Base-by-base conservation (phyloP, 1,284 basidiomycete genomes). In the Rhodotorula sp. region DNA sequence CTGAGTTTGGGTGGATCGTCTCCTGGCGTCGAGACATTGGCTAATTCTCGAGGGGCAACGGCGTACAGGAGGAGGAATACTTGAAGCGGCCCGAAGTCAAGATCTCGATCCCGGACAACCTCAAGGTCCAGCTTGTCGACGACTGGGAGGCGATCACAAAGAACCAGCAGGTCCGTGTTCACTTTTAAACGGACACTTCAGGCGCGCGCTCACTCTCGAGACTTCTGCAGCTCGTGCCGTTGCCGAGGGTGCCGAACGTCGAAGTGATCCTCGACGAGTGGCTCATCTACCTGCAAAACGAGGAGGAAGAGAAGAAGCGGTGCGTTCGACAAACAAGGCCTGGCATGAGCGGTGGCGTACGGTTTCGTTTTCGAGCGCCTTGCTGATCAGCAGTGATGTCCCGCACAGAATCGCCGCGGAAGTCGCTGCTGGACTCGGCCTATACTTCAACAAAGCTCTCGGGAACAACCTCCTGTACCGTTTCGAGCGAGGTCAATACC, bases 141-240 rank as follows among this genome's bases (percentile, higher is more conserved):
- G 97, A 99, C 79, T 99, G 96, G 96, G 96, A 99, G 83, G 89
- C 90, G 23, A 89, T 99, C 57, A 99, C 96, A 65, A 98, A 97
- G 84, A 92, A 95, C 80, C 89, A 89, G 79, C 91, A 92, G 86
- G 93, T 90, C 62, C 58, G 84, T 63, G 0, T 8, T 68, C 16
- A 26, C 5, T 16, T 16, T 20, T 15, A 3, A 4, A 31, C 34
- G 16, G 46, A 46, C 29, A 23, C 16, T 52, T 47, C 16, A 18
- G 59, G 46, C 58, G 48, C 34, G 18, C 31, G 48, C 64, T 52
- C 60, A 72, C n/a, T 21, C 52, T 52, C 18, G 10, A 5, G 23
- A 34, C 29, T 26, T 29, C 26, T 29, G 16, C 76, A 95, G 91
- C 86, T 97, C 48, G 92, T 98, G 1, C 86, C 90, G 0, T 84